Conservation (phyloP, 2,329 filamentous ascomycete species). For the Lecanoromycetidae sp. region DNA sequence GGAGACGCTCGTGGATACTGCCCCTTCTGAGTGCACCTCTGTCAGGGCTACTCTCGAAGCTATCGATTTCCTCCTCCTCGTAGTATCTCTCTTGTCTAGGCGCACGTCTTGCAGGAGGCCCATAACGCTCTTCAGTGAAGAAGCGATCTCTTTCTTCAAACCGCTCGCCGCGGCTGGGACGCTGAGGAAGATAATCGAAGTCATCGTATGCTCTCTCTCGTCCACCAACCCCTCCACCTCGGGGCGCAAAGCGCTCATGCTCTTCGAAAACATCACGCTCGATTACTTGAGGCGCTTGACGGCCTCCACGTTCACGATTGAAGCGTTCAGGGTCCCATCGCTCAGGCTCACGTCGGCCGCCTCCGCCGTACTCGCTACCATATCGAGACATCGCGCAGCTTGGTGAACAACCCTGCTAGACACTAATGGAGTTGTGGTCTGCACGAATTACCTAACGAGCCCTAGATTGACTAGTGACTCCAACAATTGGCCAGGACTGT, state of each 20-base stretch:
- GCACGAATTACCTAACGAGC: too few relatives aligned
- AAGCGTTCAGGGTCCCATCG: slow-evolving; percentile 33
- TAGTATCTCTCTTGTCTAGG: slow-evolving; percentile 23
- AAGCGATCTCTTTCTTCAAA: slow-evolving; percentile 24
- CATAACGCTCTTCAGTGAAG: slow-evolving; percentile 31
- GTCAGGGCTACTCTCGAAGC: slow-evolving; percentile 27
- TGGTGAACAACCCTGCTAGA: not conserved
- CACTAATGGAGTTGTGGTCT: not conserved
- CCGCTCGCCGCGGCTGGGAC: slow-evolving; percentile 19
- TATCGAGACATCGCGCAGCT: slow-evolving; percentile 19
- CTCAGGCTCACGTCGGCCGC: slow-evolving; percentile 8
- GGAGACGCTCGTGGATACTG: slow-evolving; percentile 38
- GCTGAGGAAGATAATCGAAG: slow-evolving; percentile 30
- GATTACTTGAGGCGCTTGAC: slow-evolving; percentile 26
- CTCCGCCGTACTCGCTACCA: slow-evolving; percentile 13
- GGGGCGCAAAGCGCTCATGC: slow-evolving; percentile 28
- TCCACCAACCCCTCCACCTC: slow-evolving; percentile 8
- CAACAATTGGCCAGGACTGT: too few relatives aligned
- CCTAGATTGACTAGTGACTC: too few relatives aligned
- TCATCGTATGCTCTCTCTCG: slow-evolving; percentile 31
- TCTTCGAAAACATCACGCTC: slow-evolving; percentile 32
- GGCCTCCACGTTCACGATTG: slow-evolving; percentile 32
- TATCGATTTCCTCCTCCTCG: slow-evolving; percentile 22
- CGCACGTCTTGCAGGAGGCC: slow-evolving; percentile 26
- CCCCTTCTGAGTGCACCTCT: slow-evolving; percentile 36